Evolutionary conservation across 2,329 filamentous ascomycete genomes (phyloP), one percentile per base, ranked within the genome.

Genomic region (Cladosporium sp.): DNA sequence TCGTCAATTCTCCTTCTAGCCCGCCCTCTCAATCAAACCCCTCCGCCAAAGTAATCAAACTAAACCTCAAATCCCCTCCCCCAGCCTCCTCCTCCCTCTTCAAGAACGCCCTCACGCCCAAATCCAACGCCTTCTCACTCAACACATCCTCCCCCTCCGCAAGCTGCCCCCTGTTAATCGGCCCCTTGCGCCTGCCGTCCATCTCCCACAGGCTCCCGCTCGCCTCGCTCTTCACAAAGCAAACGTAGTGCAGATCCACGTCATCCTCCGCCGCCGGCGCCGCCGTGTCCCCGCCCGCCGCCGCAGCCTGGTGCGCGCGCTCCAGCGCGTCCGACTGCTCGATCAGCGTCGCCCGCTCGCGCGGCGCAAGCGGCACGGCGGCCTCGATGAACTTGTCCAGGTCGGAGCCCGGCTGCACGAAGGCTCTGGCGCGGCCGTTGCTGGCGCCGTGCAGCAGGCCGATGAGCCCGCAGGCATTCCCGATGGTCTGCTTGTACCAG

Each of bases 401-500:
- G 55, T 84, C 83, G 1, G 86, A 88, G 18, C 78, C 81, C 5
- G 81, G 76, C 12, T 78, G 77, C 64, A 96, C 85, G 62, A 89
- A 85, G 3, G 80, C 79, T 65, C 85, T 81, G 0, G 91, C 89
- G 1, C 84, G 83, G 0, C 93, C 93, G 77, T 98, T 99, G 55
- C 85, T 84, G 0, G 92, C 86, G 21, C 89, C 91, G 76, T 98
- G 95, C 55, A 98, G 77, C 31, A 98, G 79, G 0, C 91, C 95
- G 82, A 97, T 97, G 53, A 97, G 81, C 0, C 94, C 94, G 77
- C 94, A 98, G 0, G 94, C 92, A 76, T 98, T 96, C 67, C 91
- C 86, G 72, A 98, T 97, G 0, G 93, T 98, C 81, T 98, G 94
- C 72, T 88, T 91, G 84, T 93, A 98, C 95, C 94, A 99, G 8